A percentile compares a stretch with the other conserved stretches of the same genome.
Evolutionary conservation across 768 basidiomycete genomes (phyloP).

Genomic region (Boletus fagicola): DNA sequence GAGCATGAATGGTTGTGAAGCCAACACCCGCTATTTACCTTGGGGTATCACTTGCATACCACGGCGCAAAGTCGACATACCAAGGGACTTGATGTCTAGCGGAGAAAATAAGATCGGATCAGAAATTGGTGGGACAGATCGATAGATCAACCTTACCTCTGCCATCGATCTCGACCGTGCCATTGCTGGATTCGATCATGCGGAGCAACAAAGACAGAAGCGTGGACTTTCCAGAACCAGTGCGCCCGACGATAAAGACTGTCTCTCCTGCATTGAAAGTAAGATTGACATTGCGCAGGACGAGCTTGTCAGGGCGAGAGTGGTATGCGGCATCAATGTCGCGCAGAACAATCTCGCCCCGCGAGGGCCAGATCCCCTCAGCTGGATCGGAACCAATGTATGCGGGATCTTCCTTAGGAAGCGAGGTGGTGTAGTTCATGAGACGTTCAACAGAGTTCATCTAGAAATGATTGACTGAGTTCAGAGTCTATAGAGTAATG

Average conservation of each 20-base stretch:
- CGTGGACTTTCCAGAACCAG: constrained; percentile 76
- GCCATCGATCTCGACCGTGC: constrained; percentile 79
- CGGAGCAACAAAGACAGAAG: constrained; percentile 64
- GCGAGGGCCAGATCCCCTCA: constrained; percentile 21
- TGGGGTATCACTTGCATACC: constrained; percentile 33
- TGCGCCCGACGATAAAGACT: constrained; percentile 76
- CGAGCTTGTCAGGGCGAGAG: constrained; percentile 60
- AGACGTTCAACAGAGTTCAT: constrained; percentile 32
- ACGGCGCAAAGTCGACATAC: constrained; percentile 34
- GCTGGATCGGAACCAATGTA: constrained; percentile 24
- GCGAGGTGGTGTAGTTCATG: constrained; percentile 23
- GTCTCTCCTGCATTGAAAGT: constrained; percentile 69
- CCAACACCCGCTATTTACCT: constrained; percentile 11
- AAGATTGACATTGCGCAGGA: constrained; percentile 56
- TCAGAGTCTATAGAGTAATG: neutral
- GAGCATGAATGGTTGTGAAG: neutral
- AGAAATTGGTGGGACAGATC: constrained; percentile 60
- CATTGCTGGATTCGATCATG: constrained; percentile 69
- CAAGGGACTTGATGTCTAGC: constrained; percentile 83
- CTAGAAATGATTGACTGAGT: constrained; percentile 7
- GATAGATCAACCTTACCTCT: constrained; percentile 34
- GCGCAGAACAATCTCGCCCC: constrained; percentile 64
- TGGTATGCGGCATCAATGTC: constrained; percentile 71
- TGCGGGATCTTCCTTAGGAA: constrained; percentile 26
- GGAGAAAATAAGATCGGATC: constrained; percentile 43